Evolutionary conservation across 2,329 filamentous ascomycete species (phyloP).

Genomic region (Sclerotinia minor): DNA sequence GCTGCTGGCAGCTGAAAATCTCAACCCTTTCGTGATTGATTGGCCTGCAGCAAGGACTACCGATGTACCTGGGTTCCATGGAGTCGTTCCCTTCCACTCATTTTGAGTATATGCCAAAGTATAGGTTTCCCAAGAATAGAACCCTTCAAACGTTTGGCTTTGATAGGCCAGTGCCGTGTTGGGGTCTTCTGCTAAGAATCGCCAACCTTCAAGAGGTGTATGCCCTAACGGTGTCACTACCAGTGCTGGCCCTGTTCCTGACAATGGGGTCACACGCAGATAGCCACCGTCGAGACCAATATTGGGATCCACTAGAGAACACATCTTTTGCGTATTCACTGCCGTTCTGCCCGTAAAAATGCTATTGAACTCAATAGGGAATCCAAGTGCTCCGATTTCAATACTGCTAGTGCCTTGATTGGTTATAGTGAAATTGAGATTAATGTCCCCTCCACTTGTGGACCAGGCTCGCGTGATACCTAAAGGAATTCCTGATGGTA

Average conservation of each 20-base stretch:
- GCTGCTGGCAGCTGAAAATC: constrained; percentile 51
- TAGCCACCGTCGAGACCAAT: constrained; percentile 61
- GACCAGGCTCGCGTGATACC: constrained; percentile 55
- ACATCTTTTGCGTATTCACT: constrained; percentile 51
- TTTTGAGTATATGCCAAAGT: constrained; percentile 56
- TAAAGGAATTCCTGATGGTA: constrained; percentile 45
- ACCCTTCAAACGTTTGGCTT: constrained; percentile 59
- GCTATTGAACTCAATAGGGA: constrained; percentile 62
- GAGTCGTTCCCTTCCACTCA: constrained; percentile 52
- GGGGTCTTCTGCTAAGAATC: constrained; percentile 51
- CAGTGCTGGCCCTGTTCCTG: constrained; percentile 54
- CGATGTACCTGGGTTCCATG: constrained; percentile 58
- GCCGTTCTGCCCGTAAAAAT: constrained; percentile 56
- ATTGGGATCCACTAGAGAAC: constrained; percentile 59
- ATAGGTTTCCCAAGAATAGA: constrained; percentile 61
- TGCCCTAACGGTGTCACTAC: constrained; percentile 49
- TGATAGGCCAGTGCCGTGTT: constrained; percentile 48
- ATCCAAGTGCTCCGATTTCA: constrained; percentile 58
- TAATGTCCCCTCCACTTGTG: constrained; percentile 50
- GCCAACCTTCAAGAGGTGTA: constrained; percentile 56
- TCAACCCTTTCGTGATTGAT: constrained; percentile 50
- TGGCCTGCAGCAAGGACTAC: constrained; percentile 48
- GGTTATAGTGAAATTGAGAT: constrained; percentile 52
- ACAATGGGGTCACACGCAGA: constrained; percentile 53
- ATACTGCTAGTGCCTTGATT: constrained; percentile 47